Percentiles rank a stretch among this genome's conserved stretches.
These are phyloP conservation scores for Lindgomyces ingoldianus DNA, from an alignment of 495 filamentous ascomycete species.

Conservation along the genomic window DNA sequence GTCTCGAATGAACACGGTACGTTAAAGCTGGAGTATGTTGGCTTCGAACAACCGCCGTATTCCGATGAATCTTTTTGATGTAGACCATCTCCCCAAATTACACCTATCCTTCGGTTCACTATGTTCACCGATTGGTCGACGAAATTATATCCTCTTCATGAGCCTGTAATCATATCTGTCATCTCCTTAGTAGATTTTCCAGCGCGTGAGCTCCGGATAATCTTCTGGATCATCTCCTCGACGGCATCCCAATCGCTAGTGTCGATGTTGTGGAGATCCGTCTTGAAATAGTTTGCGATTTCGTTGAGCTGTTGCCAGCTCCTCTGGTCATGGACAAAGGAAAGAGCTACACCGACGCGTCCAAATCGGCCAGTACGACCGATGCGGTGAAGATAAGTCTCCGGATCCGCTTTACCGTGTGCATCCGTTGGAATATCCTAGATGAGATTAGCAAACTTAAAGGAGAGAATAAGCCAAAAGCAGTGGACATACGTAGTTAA, in stretches of 20 bases:
- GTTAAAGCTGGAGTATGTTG: too few species aligned
- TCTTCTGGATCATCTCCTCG: conserved; percentile 75
- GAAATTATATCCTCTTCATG: neutral
- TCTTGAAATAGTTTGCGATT: conserved; percentile 73
- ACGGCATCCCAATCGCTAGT: conserved; percentile 81
- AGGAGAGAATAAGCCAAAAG: neutral
- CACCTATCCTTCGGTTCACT: too few species aligned
- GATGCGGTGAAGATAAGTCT: conserved; percentile 98
- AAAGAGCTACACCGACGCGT: conserved; percentile 92
- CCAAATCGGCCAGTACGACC: conserved; percentile 97
- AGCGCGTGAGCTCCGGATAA: conserved; percentile 78
- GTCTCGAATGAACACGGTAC: too few species aligned
- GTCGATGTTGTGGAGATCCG: conserved; percentile 55
- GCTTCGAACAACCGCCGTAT: too few species aligned
- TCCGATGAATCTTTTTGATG: too few species aligned
- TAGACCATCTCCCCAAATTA: too few species aligned
- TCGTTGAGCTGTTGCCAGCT: conserved; percentile 73
- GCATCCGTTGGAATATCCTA: conserved; percentile 60
- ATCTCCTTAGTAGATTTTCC: conserved; percentile 53
- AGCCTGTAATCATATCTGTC: conserved; percentile 18
- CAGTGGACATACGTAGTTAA: conserved; percentile 74
- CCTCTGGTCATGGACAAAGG: conserved; percentile 77
- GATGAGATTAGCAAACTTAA: conserved; percentile 19
- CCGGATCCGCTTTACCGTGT: conserved; percentile 63
- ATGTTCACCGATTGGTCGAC: neutral